Evolutionary conservation across 352 stramenopile genomes (phyloP), one percentile per base, ranked within the genome.

Genomic region (Globisporangium barbulae): DNA sequence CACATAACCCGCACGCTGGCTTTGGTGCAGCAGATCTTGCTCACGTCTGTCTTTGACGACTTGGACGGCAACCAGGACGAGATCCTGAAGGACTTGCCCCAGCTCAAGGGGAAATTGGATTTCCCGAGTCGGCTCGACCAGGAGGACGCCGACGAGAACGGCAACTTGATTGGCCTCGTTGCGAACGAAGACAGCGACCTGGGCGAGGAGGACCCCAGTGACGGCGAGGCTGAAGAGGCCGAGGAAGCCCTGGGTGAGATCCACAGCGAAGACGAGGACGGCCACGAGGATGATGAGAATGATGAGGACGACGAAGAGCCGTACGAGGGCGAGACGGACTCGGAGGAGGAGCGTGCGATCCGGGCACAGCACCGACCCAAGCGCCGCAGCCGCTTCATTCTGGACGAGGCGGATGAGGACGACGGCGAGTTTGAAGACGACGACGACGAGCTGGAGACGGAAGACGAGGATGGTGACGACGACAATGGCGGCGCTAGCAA

Each of bases 21-120:
- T 9, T 67, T 96, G 17, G 80, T 96, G 21, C 87, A 96, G 68
- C 74, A 90, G 31, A 63, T 96, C 13, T 58, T 96, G 56, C 68
- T 94, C 10, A 90, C 77, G 13, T 71, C 73, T 9, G 75, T 93
- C 5, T 92, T 94, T 63, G 85, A 96, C 53, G 87, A 96, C 48
- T 60, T 96, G 3, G 85, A 96, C n/a, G 87, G 85, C 44, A 82
- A 89, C 50, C 82, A 89, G 41, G 82, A 93, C 53, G 87, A 90
- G 15, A 82, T 93, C 21, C 63, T 91, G 39, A 54, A 74, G 17
- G 79, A 85, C 44, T 68, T 93, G 53, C 83, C 85, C 21, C 63
- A 79, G 28, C 74, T 91, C 48, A 65, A 65, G 62, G 81, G 70
- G 8, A 68, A 78, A 59, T 61, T 96, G 17, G 87, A 96, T 58